Percentiles rank a stretch among this genome's conserved stretches.
Evolutionary conservation across 2,329 filamentous ascomycete genomes (phyloP).

Genomic region (Chaetothyriales sp.): DNA sequence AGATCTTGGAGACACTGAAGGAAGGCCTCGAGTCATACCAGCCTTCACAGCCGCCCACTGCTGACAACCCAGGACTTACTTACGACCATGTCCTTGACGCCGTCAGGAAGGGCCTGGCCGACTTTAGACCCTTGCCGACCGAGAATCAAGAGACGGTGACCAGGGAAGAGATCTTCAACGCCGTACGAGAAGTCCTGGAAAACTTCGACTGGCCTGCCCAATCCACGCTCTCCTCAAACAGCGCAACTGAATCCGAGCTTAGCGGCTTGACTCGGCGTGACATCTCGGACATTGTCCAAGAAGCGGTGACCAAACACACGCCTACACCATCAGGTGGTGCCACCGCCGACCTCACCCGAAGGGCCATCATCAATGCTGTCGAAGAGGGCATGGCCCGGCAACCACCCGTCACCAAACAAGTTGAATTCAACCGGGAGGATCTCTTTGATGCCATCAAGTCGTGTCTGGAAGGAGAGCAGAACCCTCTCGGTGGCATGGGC

Average conservation of each 20-base stretch:
- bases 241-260: not conserved
- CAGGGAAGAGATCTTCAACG: conserved; percentile 68
- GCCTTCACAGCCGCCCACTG: conserved; percentile 21
- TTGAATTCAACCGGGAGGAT: conserved; percentile 41
- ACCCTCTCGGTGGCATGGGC: conserved; percentile 40
- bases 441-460: conserved; percentile 46
- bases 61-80: conserved; percentile 45
- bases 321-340: conserved; percentile 19
- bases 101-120: conserved; percentile 71
- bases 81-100: conserved; percentile 76
- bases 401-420: conserved; percentile 40
- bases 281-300: conserved; percentile 44
- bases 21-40: conserved; percentile 70
- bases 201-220: conserved; percentile 64
- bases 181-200: conserved; percentile 74
- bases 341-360: conserved; percentile 36
- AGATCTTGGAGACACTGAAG: conserved; percentile 72
- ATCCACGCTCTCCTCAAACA: conserved; percentile 22
- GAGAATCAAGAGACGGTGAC: conserved; percentile 55
- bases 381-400: conserved; percentile 43
- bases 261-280: conserved; percentile 38
- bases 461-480: conserved; percentile 40
- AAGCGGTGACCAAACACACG: conserved; percentile 16
- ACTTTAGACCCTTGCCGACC: conserved; percentile 61
- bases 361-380: conserved; percentile 45